phyloP scores from a whole-genome alignment of 371 early-diverging fungal genomes.

The Mucor racemosus region DNA sequence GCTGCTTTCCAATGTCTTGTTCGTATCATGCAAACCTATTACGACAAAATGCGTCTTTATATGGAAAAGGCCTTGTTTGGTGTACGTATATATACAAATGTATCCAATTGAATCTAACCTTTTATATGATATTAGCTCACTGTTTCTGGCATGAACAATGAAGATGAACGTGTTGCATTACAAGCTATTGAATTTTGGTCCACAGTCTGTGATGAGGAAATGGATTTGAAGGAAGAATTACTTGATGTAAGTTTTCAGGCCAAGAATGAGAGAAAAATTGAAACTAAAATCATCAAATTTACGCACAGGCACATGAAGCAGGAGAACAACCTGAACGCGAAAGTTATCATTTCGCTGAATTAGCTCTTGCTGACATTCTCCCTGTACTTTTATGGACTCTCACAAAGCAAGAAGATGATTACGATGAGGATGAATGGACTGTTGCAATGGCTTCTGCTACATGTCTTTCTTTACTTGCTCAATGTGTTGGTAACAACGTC shows the following conservation, averaged over 20 bases:
- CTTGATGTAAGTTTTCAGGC: slow-evolving; percentile 33
- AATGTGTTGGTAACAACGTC: slow-evolving; percentile 77
- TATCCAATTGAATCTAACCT: background rate
- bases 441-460: slow-evolving; percentile 97
- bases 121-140: slow-evolving; percentile 64
- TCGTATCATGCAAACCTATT: slow-evolving; percentile 94
- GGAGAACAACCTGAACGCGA: slow-evolving; percentile 60
- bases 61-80: slow-evolving; percentile 94
- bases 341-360: slow-evolving; percentile 78
- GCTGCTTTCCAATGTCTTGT: slow-evolving; percentile 95
- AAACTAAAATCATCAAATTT: background rate
- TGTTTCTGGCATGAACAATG: slow-evolving; percentile 84
- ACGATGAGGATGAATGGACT: slow-evolving; percentile 98
- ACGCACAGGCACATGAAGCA: slow-evolving; percentile 54
- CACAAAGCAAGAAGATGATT: slow-evolving; percentile 95
- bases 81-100: slow-evolving; percentile 47
- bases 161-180: slow-evolving; percentile 82
- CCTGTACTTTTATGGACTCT: slow-evolving; percentile 88
- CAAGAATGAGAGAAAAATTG: background rate
- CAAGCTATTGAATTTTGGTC: slow-evolving; percentile 99
- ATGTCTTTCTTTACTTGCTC: slow-evolving; percentile 87
- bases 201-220: slow-evolving; percentile 95
- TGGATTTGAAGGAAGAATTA: slow-evolving; percentile 65
- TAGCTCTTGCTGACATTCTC: slow-evolving; percentile 77
- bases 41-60: slow-evolving; percentile 92